A percentile compares a stretch with the other conserved stretches of the same genome.
Conservation (phyloP, 257 asterid species). For the Solanum sitiens region DNA sequence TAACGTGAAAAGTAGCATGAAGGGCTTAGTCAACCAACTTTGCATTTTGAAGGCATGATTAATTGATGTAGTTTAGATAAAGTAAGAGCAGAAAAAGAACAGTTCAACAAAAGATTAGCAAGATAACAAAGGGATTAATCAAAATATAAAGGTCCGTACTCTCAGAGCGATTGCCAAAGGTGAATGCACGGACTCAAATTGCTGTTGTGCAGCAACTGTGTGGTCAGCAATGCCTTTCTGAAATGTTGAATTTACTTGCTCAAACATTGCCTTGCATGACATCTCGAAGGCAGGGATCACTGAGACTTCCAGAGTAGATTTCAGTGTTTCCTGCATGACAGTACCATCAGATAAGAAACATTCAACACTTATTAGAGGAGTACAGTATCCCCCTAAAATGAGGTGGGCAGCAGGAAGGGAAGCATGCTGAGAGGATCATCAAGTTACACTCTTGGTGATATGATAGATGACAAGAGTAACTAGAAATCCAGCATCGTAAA, state of each 20-base stretch:
- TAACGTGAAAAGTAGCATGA: neutral
- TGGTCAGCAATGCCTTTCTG: conserved; percentile 90
- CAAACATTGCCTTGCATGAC: conserved; percentile 90
- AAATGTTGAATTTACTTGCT: conserved; percentile 84
- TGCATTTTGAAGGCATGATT: neutral
- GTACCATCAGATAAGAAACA: neutral
- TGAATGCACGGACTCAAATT: conserved; percentile 72
- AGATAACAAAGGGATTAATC: neutral
- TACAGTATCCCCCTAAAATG: neutral
- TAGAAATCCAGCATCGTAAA: neutral
- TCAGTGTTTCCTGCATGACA: conserved; percentile 69
- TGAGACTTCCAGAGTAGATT: conserved; percentile 70
- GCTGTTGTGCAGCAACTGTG: conserved; percentile 61
- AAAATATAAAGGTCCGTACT: conserved; percentile 27
- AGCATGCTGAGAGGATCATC: neutral
- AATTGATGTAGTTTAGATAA: neutral
- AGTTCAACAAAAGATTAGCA: neutral
- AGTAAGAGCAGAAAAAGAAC: neutral
- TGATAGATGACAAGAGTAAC: neutral
- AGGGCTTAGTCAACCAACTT: neutral
- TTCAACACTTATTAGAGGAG: neutral
- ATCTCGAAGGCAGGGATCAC: conserved; percentile 89
- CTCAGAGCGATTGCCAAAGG: conserved; percentile 70
- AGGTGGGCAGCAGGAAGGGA: neutral
- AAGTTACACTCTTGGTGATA: neutral